Conservation (phyloP, 179 eudicot species). For the Carnegiea gigantea region DNA sequence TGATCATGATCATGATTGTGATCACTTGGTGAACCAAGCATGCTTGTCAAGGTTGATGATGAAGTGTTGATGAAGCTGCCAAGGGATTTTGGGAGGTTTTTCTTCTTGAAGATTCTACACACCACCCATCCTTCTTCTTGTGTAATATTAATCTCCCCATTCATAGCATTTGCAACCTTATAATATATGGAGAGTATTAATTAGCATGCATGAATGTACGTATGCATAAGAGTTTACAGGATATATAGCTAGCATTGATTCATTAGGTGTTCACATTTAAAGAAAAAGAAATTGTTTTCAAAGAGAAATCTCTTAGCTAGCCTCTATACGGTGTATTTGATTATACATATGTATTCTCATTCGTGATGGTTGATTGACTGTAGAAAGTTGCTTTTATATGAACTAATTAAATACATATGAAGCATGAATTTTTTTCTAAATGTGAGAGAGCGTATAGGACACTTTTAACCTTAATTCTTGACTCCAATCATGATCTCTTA, state of each 20-base stretch:
- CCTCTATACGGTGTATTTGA: too few species aligned
- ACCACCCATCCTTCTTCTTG: conserved; percentile 83
- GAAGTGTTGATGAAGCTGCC: conserved; percentile 23
- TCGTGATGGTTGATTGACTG: too few species aligned
- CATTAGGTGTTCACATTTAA: too few species aligned
- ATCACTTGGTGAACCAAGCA: conserved; percentile 26
- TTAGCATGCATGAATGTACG: too few species aligned
- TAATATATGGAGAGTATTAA: not conserved
- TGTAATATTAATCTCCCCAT: conserved; percentile 31
- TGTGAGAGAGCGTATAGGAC: not conserved
- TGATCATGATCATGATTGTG: conserved; percentile 18
- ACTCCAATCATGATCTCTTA: not conserved
- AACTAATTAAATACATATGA: too few species aligned
- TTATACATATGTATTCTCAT: too few species aligned
- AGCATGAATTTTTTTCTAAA: not conserved
- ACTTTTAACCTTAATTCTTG: not conserved
- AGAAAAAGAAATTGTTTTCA: too few species aligned
- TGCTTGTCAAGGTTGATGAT: conserved; percentile 10
- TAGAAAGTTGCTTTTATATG: too few species aligned
- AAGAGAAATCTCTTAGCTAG: too few species aligned
- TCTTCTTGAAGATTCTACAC: conserved; percentile 68
- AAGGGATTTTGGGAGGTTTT: conserved; percentile 41
- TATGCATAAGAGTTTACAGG: too few species aligned
- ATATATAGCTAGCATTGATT: too few species aligned
- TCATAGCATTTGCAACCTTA: conserved; percentile 32